Evolutionary conservation across 441 rosid species (phyloP).

Genomic region (Flueggea neowawraea): DNA sequence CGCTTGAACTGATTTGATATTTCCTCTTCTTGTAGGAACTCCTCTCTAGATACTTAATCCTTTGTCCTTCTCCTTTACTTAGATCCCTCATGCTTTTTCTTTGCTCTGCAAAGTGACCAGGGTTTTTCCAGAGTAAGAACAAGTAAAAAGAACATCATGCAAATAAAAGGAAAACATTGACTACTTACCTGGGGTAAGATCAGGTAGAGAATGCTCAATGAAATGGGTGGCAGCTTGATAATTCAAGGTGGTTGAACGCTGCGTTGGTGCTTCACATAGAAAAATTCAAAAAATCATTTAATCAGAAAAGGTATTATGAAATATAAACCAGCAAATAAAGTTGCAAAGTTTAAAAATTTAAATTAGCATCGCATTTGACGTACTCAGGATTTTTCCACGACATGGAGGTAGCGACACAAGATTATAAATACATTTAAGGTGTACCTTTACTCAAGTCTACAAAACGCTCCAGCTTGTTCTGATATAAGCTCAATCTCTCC

Average conservation of each 20-base stretch:
- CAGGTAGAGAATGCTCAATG: constrained; percentile 85
- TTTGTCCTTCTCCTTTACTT: constrained; percentile 61
- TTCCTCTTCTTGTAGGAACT: constrained; percentile 67
- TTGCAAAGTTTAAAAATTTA: neutral
- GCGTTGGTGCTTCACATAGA: constrained; percentile 53
- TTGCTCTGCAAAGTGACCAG: constrained; percentile 48
- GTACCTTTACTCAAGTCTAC: constrained; percentile 74
- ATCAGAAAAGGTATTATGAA: constrained; percentile 11
- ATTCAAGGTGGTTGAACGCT: constrained; percentile 73
- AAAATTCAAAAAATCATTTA: constrained; percentile 17
- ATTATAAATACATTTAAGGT: neutral
- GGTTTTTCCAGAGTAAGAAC: constrained; percentile 1
- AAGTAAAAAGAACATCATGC: neutral
- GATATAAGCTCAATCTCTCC: constrained; percentile 74
- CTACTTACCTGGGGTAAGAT: constrained; percentile 67
- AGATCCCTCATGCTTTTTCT: constrained; percentile 63
- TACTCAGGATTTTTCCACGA: too few relatives aligned
- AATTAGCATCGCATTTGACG: neutral
- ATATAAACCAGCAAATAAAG: constrained; percentile 2
- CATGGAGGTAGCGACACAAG: too few relatives aligned
- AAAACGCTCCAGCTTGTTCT: constrained; percentile 56
- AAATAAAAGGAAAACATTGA: constrained; percentile 3
- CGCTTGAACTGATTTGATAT: constrained; percentile 54
- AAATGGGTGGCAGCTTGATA: constrained; percentile 80
- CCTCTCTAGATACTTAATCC: constrained; percentile 41